Evolutionary conservation across 2,329 filamentous ascomycete species (phyloP), one percentile per base, ranked within the genome.

Genomic region (Talaromyces sp.): DNA sequence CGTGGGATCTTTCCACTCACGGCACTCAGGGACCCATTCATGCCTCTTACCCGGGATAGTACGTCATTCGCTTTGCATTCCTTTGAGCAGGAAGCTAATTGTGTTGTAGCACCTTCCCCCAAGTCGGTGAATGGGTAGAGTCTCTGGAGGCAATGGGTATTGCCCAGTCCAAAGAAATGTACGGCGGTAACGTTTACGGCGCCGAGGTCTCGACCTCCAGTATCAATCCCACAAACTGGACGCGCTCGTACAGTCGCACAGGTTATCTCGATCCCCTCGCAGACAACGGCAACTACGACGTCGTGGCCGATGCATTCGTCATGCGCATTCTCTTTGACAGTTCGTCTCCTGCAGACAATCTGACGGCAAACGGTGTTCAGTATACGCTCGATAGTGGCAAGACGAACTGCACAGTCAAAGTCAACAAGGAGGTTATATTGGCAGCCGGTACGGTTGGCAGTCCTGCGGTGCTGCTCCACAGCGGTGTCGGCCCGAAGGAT

Each of bases 401-500:
- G 5, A 72, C 68, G 1, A 73, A 66, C 8, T 55, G 65, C 46
- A 68, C 62, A 0, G 66, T 71, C 46, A 69, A 68, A 28, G 68
- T 72, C 1, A 70, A 64, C 9, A 72, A 72, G 44, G 70, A 72
- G 63, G 72, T 70, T 7, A 67, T 70, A 28, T 56, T 73, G 0
- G 33, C 68, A 0, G 83, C 84, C 3, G 87, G 87, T 0, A 81
- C 80, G 37, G 74, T 84, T 37, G 81, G 82, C 67, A 86, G 83
- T 35, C 87, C 82, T 2, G 83, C 82, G 70, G 76, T 86, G 9
- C 79, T 84, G 25, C 84, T 88, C 63, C 75, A 87, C 5, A 87
- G 85, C 0, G 86, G 86, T 1, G 78, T 89, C 40, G 87, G 86
- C 2, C 77, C 80, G 31, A 76, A 78, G 12, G 72, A 78, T 2